Percentiles rank a stretch among this genome's conserved stretches.
Conservation (phyloP, 2,329 filamentous ascomycete species). For the Chalaropsis ovoidea region DNA sequence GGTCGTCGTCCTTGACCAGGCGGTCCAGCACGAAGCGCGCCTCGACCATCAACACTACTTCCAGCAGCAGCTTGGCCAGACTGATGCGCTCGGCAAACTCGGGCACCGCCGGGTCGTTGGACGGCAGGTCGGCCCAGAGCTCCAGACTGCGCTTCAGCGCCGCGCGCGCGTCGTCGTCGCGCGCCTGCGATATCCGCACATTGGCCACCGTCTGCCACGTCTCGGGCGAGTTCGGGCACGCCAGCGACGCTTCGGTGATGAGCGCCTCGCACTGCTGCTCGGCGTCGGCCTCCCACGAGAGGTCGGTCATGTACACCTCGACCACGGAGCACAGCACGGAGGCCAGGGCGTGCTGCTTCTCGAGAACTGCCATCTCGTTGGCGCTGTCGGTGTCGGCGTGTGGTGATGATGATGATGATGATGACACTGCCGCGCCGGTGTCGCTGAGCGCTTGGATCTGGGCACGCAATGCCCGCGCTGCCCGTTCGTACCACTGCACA, state of each 20-base stretch:
- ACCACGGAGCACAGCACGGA: conserved; percentile 88
- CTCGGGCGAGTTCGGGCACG: conserved; percentile 71
- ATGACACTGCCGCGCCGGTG: neutral
- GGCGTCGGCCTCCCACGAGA: conserved; percentile 85
- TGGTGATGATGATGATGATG: neutral
- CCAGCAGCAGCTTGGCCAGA: conserved; percentile 76
- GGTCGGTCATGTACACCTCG: conserved; percentile 98
- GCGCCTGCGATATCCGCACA: conserved; percentile 78
- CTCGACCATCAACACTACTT: conserved; percentile 74
- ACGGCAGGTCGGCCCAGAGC: conserved; percentile 70
- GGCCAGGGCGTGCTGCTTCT: conserved; percentile 70
- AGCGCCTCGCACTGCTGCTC: conserved; percentile 79
- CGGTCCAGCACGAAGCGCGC: conserved; percentile 78
- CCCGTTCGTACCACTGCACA: conserved; percentile 57
- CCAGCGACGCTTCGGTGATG: conserved; percentile 79
- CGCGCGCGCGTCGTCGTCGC: conserved; percentile 65
- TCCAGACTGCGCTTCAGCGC: conserved; percentile 71
- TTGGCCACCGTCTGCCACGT: conserved; percentile 94
- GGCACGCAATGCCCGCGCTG: conserved; percentile 59
- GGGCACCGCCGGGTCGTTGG: conserved; percentile 62
- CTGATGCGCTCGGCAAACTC: conserved; percentile 80
- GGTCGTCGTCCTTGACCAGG: conserved; percentile 78
- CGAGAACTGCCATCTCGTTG: conserved; percentile 43
- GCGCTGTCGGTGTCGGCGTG: conserved; percentile 33
- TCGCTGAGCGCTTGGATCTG: conserved; percentile 55